A percentile compares a stretch with the other conserved stretches of the same genome.
Evolutionary conservation across 768 basidiomycete genomes (phyloP).

Genomic region (Lactarius vividus): DNA sequence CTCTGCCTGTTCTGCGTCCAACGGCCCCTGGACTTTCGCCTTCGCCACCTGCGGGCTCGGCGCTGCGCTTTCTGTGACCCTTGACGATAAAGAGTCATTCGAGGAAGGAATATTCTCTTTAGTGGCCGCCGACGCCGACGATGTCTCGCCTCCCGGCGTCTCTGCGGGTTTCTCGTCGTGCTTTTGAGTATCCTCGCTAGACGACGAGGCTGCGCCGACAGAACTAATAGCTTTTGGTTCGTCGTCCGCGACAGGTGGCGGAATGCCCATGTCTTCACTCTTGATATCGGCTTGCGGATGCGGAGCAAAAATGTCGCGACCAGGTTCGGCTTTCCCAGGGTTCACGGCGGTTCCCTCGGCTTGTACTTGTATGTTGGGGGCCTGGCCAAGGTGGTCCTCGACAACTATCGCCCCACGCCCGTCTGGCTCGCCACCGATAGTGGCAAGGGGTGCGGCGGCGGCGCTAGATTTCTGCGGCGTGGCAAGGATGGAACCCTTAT

Average conservation of each 20-base stretch:
- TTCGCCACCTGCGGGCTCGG: not conserved
- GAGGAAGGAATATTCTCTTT: not conserved
- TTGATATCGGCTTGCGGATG: slow-evolving; percentile 46
- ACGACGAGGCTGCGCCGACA: slow-evolving; percentile 2
- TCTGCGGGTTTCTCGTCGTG: slow-evolving; percentile 12
- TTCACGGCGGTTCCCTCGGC: slow-evolving; percentile 40
- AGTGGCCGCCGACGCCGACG: slow-evolving; percentile 3
- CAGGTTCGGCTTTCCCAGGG: slow-evolving; percentile 64
- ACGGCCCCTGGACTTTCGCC: slow-evolving; percentile 31
- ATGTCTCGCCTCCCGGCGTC: slow-evolving; percentile 4
- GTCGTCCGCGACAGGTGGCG: slow-evolving; percentile 1
- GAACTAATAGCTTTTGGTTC: slow-evolving; percentile 19
- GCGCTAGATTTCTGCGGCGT: slow-evolving; percentile 40
- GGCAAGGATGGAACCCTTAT: slow-evolving; percentile 38
- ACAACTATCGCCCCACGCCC: slow-evolving; percentile 56
- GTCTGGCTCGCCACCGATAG: slow-evolving; percentile 51
- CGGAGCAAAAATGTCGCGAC: slow-evolving; percentile 67
- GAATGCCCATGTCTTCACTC: slow-evolving; percentile 37
- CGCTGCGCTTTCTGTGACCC: not conserved
- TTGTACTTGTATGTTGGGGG: slow-evolving; percentile 20
- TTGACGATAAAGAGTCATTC: not conserved
- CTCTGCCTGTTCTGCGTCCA: slow-evolving; percentile 36
- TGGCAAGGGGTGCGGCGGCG: slow-evolving; percentile 37
- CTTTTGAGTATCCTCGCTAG: not conserved
- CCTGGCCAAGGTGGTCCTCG: slow-evolving; percentile 39